A percentile compares a stretch with the other conserved stretches of the same genome.
phyloP scores from a whole-genome alignment of 23 red algal genomes.

The Gracilaria vermiculophylla region DNA sequence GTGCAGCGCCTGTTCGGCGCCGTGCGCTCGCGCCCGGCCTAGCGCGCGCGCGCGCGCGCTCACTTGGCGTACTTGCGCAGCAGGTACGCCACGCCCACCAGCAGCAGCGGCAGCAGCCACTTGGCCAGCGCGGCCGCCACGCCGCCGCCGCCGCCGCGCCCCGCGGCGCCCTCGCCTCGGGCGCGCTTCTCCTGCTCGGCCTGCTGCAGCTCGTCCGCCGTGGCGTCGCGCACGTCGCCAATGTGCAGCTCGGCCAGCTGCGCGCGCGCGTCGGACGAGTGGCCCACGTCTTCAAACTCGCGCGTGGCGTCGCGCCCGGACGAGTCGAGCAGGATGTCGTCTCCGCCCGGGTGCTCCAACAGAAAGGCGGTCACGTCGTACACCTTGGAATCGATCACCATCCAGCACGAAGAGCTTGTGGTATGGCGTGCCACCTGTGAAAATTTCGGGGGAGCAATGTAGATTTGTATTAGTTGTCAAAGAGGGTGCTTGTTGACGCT shows the following conservation, averaged over 20 bases:
- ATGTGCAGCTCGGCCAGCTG: constrained; percentile 76
- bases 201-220: constrained; percentile 49
- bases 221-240: constrained; percentile 71
- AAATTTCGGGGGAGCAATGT: background rate
- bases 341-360: constrained; percentile 94
- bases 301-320: constrained; percentile 90
- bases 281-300: constrained; percentile 99
- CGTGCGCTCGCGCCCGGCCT: background rate
- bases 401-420: constrained; percentile 72
- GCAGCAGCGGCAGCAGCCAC: constrained; percentile 41
- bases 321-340: constrained; percentile 92
- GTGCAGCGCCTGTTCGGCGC: constrained; percentile 23
- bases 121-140: constrained; percentile 29
- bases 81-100: constrained; percentile 53
- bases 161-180: background rate
- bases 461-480: background rate
- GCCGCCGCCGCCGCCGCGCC: no score
- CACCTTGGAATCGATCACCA: constrained; percentile 91
- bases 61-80: constrained; percentile 40
- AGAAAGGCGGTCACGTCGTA: constrained; percentile 93
- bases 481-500: background rate
- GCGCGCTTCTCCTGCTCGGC: constrained; percentile 44
- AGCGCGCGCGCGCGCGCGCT: background rate
- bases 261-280: constrained; percentile 86
- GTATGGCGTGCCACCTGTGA: constrained; percentile 82